These are phyloP conservation scores for Cytospora piceae DNA, from an alignment of 2,329 filamentous ascomycete species.

Conservation along the genomic window DNA sequence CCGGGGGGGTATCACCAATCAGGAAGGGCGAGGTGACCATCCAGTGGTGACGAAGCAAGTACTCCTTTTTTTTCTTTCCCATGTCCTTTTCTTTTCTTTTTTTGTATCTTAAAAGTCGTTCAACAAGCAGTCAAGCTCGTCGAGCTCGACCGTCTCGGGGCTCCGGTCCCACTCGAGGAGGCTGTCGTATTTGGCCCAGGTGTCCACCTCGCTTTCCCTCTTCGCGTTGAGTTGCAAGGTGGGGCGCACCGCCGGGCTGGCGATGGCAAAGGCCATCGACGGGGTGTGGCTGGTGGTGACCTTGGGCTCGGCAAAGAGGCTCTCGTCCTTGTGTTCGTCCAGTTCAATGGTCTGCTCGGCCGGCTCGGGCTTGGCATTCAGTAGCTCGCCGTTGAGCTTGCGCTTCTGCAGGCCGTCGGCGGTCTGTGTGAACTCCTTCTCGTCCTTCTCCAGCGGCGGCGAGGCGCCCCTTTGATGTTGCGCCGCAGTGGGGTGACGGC, in stretches of 20 bases:
- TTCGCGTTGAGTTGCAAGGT: slow-evolving; percentile 48
- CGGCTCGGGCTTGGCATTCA: slow-evolving; percentile 37
- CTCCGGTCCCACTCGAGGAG: slow-evolving; percentile 66
- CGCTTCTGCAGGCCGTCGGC: slow-evolving; percentile 79
- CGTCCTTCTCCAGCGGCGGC: slow-evolving; percentile 89
- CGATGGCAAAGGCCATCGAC: slow-evolving; percentile 53
- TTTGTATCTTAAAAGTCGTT: slow-evolving; percentile 60
- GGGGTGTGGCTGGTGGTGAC: slow-evolving; percentile 35
- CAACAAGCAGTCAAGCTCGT: slow-evolving; percentile 88
- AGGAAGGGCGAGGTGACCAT: slow-evolving; percentile 14
- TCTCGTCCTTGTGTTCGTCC: slow-evolving; percentile 54
- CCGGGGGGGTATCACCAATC: neutral
- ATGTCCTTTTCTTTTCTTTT: neutral
- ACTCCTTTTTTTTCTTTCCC: neutral
- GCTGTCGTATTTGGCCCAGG: slow-evolving; percentile 49
- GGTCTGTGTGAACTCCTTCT: slow-evolving; percentile 95
- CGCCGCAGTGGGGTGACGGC: slow-evolving; percentile 46
- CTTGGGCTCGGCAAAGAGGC: slow-evolving; percentile 55
- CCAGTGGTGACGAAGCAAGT: slow-evolving; percentile 14
- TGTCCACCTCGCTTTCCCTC: slow-evolving; percentile 47
- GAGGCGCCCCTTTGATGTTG: slow-evolving; percentile 76
- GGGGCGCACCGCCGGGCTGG: slow-evolving; percentile 60
- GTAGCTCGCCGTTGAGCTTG: slow-evolving; percentile 56
- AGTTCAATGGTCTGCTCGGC: slow-evolving; percentile 42
- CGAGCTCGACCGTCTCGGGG: slow-evolving; percentile 87